A percentile compares a stretch with the other conserved stretches of the same genome.
These are phyloP conservation scores for Phytophthora citrophthora DNA, from an alignment of 352 stramenopile species.

Conservation along the genomic window DNA sequence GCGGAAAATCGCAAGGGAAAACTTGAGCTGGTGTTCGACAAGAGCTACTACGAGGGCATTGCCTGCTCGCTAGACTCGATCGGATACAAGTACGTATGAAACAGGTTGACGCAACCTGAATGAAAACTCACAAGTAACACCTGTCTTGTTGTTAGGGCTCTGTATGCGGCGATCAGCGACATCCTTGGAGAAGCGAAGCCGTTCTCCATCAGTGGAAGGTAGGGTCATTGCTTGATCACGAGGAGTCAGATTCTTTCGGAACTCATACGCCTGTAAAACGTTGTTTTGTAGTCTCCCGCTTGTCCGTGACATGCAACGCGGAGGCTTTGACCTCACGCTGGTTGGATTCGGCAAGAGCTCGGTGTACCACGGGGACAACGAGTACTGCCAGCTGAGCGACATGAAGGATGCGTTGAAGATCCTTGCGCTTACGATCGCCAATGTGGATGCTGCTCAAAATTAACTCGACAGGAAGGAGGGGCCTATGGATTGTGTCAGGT, in stretches of 20 bases:
- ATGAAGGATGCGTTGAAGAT: constrained; percentile 91
- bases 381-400: constrained; percentile 88
- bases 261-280: constrained; percentile 4
- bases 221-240: background rate
- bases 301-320: constrained; percentile 79
- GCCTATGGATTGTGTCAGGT: background rate
- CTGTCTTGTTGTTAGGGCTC: constrained; percentile 45
- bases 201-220: constrained; percentile 93
- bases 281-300: constrained; percentile 55
- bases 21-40: constrained; percentile 89
- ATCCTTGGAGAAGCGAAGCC: constrained; percentile 87
- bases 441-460: constrained; percentile 52
- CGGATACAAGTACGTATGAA: constrained; percentile 72
- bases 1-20: constrained; percentile 80
- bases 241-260: too few relatives aligned
- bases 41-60: constrained; percentile 89
- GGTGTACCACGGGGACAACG: constrained; percentile 93
- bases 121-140: background rate
- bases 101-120: background rate
- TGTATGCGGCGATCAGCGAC: constrained; percentile 76
- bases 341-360: constrained; percentile 82
- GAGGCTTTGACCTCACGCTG: constrained; percentile 77
- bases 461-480: constrained; percentile 4
- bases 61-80: constrained; percentile 92
- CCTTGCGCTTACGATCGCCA: constrained; percentile 80